Conservation (phyloP, 2,329 filamentous ascomycete genomes). For the Xylariales sp. region DNA sequence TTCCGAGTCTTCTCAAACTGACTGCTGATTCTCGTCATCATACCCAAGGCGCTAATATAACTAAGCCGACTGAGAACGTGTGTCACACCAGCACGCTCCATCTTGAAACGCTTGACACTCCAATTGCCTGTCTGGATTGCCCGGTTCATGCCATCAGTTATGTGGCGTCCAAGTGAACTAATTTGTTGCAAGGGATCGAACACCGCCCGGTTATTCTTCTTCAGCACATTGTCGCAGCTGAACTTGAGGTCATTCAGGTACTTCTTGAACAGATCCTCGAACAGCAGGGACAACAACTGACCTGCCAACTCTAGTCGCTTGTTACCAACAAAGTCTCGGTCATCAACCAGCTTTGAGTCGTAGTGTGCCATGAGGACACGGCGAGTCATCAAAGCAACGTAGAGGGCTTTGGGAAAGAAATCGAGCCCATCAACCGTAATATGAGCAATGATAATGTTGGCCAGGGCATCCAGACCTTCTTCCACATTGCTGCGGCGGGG, state of each 20-base stretch:
- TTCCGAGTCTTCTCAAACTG: conserved; percentile 99
- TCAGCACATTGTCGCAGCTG: conserved; percentile 91
- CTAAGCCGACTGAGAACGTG: conserved; percentile 93
- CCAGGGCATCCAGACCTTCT: conserved; percentile 87
- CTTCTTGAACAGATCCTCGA: conserved; percentile 97
- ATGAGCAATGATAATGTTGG: conserved; percentile 90
- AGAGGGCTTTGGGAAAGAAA: conserved; percentile 95
- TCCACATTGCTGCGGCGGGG: conserved; percentile 76
- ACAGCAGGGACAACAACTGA: conserved; percentile 86
- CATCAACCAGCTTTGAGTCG: conserved; percentile 85
- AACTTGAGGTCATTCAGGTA: conserved; percentile 86
- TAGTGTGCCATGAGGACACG: conserved; percentile 91
- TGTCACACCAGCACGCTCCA: conserved; percentile 95
- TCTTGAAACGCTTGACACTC: conserved; percentile 96
- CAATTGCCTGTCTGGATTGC: conserved; percentile 98
- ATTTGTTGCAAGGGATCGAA: conserved; percentile 87
- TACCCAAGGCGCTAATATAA: conserved; percentile 93
- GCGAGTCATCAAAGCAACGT: conserved; percentile 96
- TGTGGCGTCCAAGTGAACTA: conserved; percentile 77
- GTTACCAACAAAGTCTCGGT: conserved; percentile 96
- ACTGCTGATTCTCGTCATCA: conserved; percentile 99
- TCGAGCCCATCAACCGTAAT: conserved; percentile 88
- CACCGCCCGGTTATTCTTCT: conserved; percentile 85
- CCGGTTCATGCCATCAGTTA: conserved; percentile 89
- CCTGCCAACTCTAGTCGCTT: conserved; percentile 93